Evolutionary conservation across 345 rosid species (phyloP).

Genomic region (Eucalyptus curtisii): DNA sequence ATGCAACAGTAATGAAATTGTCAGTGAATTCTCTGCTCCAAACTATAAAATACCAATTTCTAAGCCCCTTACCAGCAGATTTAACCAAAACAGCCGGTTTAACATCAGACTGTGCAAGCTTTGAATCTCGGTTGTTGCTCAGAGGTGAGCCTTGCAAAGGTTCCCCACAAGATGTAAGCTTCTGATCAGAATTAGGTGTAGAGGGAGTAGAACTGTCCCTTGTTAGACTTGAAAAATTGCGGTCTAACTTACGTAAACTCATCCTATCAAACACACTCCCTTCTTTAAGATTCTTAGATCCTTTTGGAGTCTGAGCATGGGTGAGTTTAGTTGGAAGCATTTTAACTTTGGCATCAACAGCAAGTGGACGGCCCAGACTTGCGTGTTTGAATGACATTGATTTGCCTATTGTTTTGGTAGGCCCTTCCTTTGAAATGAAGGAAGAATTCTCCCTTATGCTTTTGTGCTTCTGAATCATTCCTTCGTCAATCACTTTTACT

Average conservation of each 20-base stretch:
- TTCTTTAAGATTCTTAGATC: slow-evolving; percentile 44
- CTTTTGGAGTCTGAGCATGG: slow-evolving; percentile 45
- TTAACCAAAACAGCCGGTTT: slow-evolving; percentile 39
- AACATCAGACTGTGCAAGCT: slow-evolving; percentile 43
- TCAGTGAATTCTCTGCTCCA: not conserved
- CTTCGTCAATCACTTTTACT: slow-evolving; percentile 59
- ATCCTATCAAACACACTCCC: slow-evolving; percentile 31
- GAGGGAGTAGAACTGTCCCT: slow-evolving; percentile 19
- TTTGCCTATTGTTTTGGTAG: slow-evolving; percentile 43
- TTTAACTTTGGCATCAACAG: slow-evolving; percentile 49
- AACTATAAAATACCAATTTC: not conserved
- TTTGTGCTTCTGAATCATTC: slow-evolving; percentile 43
- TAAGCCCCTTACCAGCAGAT: slow-evolving; percentile 20
- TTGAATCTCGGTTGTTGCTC: slow-evolving; percentile 39
- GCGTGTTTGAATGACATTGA: slow-evolving; percentile 57
- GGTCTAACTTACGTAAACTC: slow-evolving; percentile 23
- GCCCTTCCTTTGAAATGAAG: slow-evolving; percentile 41
- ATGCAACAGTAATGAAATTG: not conserved
- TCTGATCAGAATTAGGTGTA: slow-evolving; percentile 40
- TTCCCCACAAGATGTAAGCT: slow-evolving; percentile 41
- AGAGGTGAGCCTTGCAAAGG: slow-evolving; percentile 15
- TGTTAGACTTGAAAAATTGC: slow-evolving; percentile 3
- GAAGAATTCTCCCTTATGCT: slow-evolving; percentile 27
- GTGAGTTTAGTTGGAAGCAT: slow-evolving; percentile 31
- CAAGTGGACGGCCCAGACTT: slow-evolving; percentile 28